These are phyloP conservation scores for Xerocomellus chrysenteron DNA, from an alignment of 768 basidiomycete species.

Conservation along the genomic window DNA sequence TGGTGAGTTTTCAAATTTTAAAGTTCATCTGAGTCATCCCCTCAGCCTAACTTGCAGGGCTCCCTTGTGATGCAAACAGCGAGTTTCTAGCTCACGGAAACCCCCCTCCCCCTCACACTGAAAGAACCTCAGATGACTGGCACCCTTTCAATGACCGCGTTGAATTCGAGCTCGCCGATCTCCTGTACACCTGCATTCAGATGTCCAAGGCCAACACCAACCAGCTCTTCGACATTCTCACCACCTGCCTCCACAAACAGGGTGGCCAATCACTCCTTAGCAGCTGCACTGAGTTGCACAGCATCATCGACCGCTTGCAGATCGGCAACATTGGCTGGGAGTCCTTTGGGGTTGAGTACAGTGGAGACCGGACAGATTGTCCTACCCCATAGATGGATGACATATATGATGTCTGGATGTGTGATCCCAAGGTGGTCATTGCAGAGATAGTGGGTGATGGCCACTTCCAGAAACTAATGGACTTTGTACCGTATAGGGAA, in stretches of 20 bases:
- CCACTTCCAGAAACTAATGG: neutral
- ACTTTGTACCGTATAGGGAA: neutral
- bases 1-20: neutral
- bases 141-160: neutral
- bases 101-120: neutral
- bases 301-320: neutral
- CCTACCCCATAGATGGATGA: neutral
- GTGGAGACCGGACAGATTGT: neutral
- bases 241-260: neutral
- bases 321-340: neutral
- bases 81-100: conserved; percentile 6
- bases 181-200: neutral
- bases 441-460: neutral
- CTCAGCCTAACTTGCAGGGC: neutral
- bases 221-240: neutral
- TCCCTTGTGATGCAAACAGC: neutral
- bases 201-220: neutral
- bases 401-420: neutral
- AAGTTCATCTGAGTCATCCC: too few species aligned
- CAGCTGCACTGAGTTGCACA: neutral
- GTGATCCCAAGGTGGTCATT: neutral
- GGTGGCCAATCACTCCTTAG: neutral
- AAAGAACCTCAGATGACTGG: neutral
- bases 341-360: neutral
- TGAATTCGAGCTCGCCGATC: conserved; percentile 1